Conservation (phyloP, 495 filamentous ascomycete genomes). For the Daldinia bambusicola region DNA sequence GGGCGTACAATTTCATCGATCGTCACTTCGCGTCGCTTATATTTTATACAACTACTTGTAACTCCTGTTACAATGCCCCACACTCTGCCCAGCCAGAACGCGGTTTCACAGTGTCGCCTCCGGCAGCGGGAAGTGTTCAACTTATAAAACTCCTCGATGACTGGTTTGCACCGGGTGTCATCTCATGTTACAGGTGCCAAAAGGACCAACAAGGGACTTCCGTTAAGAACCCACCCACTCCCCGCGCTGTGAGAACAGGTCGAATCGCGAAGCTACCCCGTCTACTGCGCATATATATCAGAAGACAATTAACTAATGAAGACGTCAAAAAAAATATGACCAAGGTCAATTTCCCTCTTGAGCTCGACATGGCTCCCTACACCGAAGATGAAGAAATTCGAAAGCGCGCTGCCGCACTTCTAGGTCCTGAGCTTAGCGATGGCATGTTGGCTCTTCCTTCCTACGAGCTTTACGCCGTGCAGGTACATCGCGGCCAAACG, state of each 20-base stretch:
- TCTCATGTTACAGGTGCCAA: background rate
- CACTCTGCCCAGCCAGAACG: too few species aligned
- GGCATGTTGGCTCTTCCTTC: conserved; percentile 41
- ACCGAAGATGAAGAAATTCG: conserved; percentile 27
- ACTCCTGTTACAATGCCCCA: too few species aligned
- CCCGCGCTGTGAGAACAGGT: too few species aligned
- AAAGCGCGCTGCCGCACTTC: conserved; percentile 12
- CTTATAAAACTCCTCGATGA: background rate
- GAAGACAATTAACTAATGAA: background rate
- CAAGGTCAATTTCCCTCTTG: conserved; percentile 50
- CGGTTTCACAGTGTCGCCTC: too few species aligned
- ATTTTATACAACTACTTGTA: background rate
- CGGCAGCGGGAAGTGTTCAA: too few species aligned
- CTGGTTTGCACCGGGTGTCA: background rate
- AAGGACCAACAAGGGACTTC: too few species aligned
- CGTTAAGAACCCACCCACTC: too few species aligned
- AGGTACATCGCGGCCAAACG: conserved; percentile 46
- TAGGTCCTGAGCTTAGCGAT: conserved; percentile 10
- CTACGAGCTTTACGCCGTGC: conserved; percentile 62
- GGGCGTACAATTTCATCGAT: background rate
- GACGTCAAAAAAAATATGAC: background rate
- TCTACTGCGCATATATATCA: conserved; percentile 10
- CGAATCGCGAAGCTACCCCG: conserved; percentile 16
- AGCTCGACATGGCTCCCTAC: conserved; percentile 18
- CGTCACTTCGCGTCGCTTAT: background rate